These are phyloP conservation scores for Terfezia claveryi DNA, from an alignment of 495 filamentous ascomycete genomes.

Conservation along the genomic window DNA sequence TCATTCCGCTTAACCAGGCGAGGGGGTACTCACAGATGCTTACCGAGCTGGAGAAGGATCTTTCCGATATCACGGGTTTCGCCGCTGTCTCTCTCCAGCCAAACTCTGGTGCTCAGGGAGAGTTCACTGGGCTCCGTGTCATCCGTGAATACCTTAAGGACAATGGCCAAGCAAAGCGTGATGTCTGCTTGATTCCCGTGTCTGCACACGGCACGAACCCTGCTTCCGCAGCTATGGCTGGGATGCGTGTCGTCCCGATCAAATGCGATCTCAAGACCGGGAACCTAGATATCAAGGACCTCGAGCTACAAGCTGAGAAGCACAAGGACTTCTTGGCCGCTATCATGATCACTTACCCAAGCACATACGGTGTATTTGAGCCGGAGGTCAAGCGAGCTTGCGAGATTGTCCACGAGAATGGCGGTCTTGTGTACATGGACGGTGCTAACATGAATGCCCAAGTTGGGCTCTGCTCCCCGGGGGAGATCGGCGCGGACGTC, in stretches of 20 bases:
- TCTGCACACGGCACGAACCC: conserved; percentile 97
- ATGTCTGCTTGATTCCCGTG: conserved; percentile 89
- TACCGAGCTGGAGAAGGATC: conserved; percentile 47
- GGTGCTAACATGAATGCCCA: conserved; percentile 99
- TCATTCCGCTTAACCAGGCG: conserved; percentile 39
- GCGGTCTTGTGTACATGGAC: conserved; percentile 97
- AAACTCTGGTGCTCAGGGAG: conserved; percentile 92
- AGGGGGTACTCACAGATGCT: conserved; percentile 51
- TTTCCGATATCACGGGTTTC: conserved; percentile 78
- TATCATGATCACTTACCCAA: conserved; percentile 97
- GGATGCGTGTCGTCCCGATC: conserved; percentile 86
- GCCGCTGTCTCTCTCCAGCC: conserved; percentile 77
- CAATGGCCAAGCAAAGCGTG: conserved; percentile 41
- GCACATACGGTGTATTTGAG: conserved; percentile 92
- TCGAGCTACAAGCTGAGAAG: conserved; percentile 72
- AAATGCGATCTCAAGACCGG: conserved; percentile 78
- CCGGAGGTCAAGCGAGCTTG: conserved; percentile 74
- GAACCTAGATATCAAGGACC: conserved; percentile 71
- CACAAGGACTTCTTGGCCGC: conserved; percentile 70
- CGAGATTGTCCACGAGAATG: conserved; percentile 63
- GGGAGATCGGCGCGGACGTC: conserved; percentile 91
- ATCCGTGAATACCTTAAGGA: conserved; percentile 72
- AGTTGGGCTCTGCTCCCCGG: conserved; percentile 89
- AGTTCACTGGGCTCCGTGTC: conserved; percentile 81
- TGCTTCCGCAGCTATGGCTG: conserved; percentile 89